phyloP scores from a whole-genome alignment of 2,329 filamentous ascomycete species.

The Penicillium sp. region DNA sequence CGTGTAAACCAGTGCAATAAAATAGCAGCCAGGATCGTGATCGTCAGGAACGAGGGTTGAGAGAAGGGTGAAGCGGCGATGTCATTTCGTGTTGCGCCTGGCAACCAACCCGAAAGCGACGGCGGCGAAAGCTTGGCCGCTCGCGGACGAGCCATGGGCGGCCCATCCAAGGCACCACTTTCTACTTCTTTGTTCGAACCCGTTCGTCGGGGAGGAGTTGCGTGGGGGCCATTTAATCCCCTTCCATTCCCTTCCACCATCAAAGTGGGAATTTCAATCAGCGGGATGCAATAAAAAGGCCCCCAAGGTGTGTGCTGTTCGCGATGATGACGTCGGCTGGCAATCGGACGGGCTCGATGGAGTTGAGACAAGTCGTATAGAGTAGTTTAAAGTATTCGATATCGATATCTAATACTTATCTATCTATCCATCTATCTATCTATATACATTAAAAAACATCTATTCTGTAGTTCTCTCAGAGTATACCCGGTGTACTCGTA shows the following conservation, averaged over 20 bases:
- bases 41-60: constrained; percentile 1
- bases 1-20: too few relatives aligned
- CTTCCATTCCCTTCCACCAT: too few relatives aligned
- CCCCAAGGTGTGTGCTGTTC: background rate
- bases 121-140: constrained; percentile 1
- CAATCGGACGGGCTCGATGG: background rate
- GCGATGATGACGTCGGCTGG: background rate
- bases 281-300: background rate
- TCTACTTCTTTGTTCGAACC: background rate
- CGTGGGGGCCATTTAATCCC: too few relatives aligned
- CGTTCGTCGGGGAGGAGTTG: background rate
- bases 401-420: too few relatives aligned
- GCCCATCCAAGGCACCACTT: background rate
- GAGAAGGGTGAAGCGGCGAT: constrained; percentile 7
- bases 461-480: too few relatives aligned
- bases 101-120: constrained; percentile 13
- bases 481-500: too few relatives aligned
- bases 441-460: too few relatives aligned
- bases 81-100: constrained; percentile 16
- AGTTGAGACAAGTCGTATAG: too few relatives aligned
- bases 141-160: constrained; percentile 7
- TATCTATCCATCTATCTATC: too few relatives aligned
- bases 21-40: too few relatives aligned
- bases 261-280: background rate
- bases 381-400: too few relatives aligned